Percentiles rank a stretch among this genome's conserved stretches.
These are phyloP conservation scores for Rhizopogon vulgaris DNA, from an alignment of 768 basidiomycete species.

Conservation along the genomic window DNA sequence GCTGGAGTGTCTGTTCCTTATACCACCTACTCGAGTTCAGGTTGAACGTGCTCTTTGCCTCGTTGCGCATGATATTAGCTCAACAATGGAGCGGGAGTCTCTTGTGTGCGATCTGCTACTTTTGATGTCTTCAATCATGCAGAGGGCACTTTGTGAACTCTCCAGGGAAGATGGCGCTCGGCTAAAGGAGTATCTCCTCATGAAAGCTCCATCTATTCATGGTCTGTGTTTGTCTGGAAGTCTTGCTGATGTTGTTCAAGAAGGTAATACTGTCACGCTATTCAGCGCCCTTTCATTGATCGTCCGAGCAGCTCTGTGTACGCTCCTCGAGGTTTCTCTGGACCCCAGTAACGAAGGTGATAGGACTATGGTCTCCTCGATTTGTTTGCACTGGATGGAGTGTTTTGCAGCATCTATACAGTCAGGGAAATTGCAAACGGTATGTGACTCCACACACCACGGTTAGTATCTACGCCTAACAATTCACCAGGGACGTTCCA, in stretches of 20 bases:
- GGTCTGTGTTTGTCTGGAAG: conserved; percentile 26
- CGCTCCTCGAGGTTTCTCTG: conserved; percentile 35
- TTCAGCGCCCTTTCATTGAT: not conserved
- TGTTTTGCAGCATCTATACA: not conserved
- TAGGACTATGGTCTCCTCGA: conserved; percentile 31
- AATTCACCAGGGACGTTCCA: conserved; percentile 5
- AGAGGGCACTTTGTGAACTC: conserved; percentile 21
- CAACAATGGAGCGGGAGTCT: conserved; percentile 13
- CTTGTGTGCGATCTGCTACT: conserved; percentile 28
- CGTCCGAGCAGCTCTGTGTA: conserved; percentile 31
- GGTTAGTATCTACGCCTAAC: not conserved
- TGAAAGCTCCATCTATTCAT: conserved; percentile 27
- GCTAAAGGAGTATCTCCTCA: conserved; percentile 38
- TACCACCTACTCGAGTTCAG: conserved; percentile 17
- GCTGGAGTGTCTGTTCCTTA: conserved; percentile 25
- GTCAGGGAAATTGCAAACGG: not conserved
- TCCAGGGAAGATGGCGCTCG: conserved; percentile 21
- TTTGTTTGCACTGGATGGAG: conserved; percentile 39
- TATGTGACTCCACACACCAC: not conserved
- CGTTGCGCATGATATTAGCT: conserved; percentile 29
- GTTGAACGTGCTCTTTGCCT: conserved; percentile 33
- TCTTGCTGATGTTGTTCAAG: conserved; percentile 18
- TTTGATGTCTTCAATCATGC: conserved; percentile 34
- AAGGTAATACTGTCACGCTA: conserved; percentile 25
- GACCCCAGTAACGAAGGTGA: conserved; percentile 32